These are phyloP conservation scores for Pelargonium citronellum DNA, from an alignment of 441 rosid species.

Conservation along the genomic window DNA sequence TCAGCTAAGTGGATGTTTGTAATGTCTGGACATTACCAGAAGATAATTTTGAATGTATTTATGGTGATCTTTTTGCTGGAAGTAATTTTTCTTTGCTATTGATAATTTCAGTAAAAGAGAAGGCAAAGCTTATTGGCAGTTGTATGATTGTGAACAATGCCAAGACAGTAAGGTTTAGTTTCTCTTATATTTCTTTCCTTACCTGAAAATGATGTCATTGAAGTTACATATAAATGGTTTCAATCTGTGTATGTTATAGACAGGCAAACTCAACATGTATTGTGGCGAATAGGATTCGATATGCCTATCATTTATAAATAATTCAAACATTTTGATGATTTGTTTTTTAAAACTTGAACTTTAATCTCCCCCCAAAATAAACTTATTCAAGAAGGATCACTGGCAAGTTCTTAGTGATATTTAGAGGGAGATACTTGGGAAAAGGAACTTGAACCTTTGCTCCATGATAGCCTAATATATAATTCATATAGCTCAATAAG, in stretches of 20 bases:
- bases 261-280: neutral
- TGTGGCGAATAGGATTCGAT: neutral
- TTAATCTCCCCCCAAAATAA: neutral
- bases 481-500: too few species aligned
- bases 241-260: neutral
- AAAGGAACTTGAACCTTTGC: too few species aligned
- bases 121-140: neutral
- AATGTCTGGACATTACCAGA: neutral
- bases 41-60: neutral
- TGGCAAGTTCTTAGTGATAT: too few species aligned
- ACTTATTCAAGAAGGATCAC: neutral
- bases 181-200: neutral
- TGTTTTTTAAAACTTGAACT: neutral
- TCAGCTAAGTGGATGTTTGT: neutral
- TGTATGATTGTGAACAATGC: constrained; percentile 17
- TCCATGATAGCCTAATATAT: too few species aligned
- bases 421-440: too few species aligned
- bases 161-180: constrained; percentile 12
- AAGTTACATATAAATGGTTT: neutral
- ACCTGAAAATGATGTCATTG: neutral
- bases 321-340: neutral
- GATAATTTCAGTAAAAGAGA: constrained; percentile 15
- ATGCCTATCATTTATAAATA: neutral
- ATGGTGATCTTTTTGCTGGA: neutral
- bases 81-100: neutral